A percentile compares a stretch with the other conserved stretches of the same genome.
Conservation (phyloP, 1,284 basidiomycete genomes). For the Marasmius sp. region DNA sequence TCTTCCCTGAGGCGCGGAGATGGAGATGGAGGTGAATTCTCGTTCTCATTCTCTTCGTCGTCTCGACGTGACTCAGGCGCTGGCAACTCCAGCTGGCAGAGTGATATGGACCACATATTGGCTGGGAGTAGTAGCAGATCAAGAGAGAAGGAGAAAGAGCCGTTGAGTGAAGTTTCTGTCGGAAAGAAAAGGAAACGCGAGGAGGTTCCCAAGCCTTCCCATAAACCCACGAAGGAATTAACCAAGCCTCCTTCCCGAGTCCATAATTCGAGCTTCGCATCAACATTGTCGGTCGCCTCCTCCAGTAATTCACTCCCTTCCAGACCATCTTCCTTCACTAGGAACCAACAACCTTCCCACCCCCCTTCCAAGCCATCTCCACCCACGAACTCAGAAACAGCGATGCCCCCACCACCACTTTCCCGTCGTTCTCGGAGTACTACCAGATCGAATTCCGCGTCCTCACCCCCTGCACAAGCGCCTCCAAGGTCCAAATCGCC, state of each 20-base stretch:
- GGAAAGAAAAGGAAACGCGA: not conserved
- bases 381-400: not conserved
- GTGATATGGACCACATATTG: not conserved
- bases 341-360: not conserved
- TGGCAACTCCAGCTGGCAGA: not conserved
- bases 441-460: not conserved
- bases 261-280: constrained; percentile 19
- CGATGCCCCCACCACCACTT: not conserved
- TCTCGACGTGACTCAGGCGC: not conserved
- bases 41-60: not conserved
- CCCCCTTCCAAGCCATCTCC: not conserved
- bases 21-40: not conserved
- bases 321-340: constrained; percentile 2
- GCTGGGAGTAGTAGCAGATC: not conserved
- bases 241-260: not conserved
- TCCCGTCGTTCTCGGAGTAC: not conserved
- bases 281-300: constrained; percentile 15
- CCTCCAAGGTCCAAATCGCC: constrained; percentile 4
- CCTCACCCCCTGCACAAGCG: not conserved
- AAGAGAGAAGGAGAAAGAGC: not conserved
- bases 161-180: not conserved
- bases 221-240: not conserved
- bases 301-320: constrained; percentile 11
- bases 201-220: not conserved
- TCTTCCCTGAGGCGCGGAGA: constrained; percentile 1